Evolutionary conservation across 1,139 yeast species (phyloP).

Genomic region (Scheffersomyces parashehatae): DNA sequence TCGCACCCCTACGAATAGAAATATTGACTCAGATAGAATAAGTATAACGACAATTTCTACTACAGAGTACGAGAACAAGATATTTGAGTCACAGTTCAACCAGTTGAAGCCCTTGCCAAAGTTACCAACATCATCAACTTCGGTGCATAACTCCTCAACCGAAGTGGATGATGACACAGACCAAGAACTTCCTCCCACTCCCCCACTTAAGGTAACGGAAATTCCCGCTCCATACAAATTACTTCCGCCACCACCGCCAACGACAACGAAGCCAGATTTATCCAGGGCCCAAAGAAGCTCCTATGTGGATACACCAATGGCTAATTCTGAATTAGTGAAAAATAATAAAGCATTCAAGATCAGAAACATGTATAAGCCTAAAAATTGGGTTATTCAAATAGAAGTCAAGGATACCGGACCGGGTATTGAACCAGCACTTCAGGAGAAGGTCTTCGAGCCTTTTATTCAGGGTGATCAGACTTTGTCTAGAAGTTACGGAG

Average conservation of each 20-base stretch:
- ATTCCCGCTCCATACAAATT: not conserved
- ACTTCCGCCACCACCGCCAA: too few species aligned
- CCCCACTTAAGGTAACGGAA: not conserved
- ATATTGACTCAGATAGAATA: conserved; percentile 25
- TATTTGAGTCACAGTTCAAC: conserved; percentile 53
- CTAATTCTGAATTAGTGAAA: conserved; percentile 21
- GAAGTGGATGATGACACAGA: not conserved
- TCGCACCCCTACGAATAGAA: not conserved
- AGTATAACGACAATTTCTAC: conserved; percentile 52
- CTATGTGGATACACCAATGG: conserved; percentile 4
- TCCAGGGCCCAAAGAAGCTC: not conserved
- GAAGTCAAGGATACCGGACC: conserved; percentile 90
- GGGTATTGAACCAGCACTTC: conserved; percentile 79
- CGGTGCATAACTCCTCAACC: not conserved
- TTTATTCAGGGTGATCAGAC: conserved; percentile 98
- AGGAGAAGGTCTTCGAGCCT: conserved; percentile 88
- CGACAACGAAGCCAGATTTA: not conserved
- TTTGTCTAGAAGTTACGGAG: conserved; percentile 86
- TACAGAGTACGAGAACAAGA: conserved; percentile 53
- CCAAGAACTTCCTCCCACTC: not conserved
- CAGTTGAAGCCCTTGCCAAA: conserved; percentile 31
- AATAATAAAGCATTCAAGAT: conserved; percentile 36
- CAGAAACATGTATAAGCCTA: conserved; percentile 40
- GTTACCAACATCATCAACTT: conserved; percentile 9
- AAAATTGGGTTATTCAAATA: conserved; percentile 65